These are phyloP conservation scores for Beauveria varroae DNA, from an alignment of 2,329 filamentous ascomycete genomes.

Conservation along the genomic window DNA sequence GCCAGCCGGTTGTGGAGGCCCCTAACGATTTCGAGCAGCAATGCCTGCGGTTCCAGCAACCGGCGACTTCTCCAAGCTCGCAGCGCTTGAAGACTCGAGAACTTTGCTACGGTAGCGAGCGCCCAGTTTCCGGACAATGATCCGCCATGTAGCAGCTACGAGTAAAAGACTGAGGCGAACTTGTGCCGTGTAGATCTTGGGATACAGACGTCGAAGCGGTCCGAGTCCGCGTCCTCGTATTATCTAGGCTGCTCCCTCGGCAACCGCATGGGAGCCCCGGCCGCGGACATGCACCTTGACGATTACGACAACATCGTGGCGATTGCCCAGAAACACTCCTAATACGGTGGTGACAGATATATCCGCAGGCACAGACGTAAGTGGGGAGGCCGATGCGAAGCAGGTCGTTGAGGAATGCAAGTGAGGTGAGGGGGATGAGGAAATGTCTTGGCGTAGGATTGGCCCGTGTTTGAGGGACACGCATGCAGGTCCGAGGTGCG, in stretches of 20 bases:
- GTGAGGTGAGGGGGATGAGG: background rate
- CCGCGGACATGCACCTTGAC: conserved; percentile 43
- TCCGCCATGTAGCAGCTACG: conserved; percentile 25
- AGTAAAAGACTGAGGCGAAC: conserved; percentile 16
- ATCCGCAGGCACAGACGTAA: background rate
- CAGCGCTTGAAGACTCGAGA: conserved; percentile 5
- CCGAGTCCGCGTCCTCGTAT: conserved; percentile 37
- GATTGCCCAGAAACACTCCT: conserved; percentile 13
- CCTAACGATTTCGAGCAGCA: background rate
- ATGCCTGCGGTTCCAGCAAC: background rate
- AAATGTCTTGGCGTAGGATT: no score
- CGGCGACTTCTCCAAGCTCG: background rate
- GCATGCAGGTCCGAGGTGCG: no score
- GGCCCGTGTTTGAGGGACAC: no score
- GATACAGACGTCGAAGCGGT: conserved; percentile 25
- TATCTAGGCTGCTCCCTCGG: conserved; percentile 53
- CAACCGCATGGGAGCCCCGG: conserved; percentile 49
- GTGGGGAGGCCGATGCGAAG: background rate
- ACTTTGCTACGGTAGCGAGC: conserved; percentile 5
- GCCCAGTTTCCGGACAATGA: conserved; percentile 28
- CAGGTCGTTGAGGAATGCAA: background rate
- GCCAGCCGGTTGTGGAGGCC: background rate
- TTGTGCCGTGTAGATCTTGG: conserved; percentile 16
- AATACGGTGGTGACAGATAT: background rate
- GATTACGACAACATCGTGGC: conserved; percentile 53